Evolutionary conservation across 140 eudicot genomes (phyloP), one percentile per base, ranked within the genome.

Genomic region (Flaveria floridana): DNA sequence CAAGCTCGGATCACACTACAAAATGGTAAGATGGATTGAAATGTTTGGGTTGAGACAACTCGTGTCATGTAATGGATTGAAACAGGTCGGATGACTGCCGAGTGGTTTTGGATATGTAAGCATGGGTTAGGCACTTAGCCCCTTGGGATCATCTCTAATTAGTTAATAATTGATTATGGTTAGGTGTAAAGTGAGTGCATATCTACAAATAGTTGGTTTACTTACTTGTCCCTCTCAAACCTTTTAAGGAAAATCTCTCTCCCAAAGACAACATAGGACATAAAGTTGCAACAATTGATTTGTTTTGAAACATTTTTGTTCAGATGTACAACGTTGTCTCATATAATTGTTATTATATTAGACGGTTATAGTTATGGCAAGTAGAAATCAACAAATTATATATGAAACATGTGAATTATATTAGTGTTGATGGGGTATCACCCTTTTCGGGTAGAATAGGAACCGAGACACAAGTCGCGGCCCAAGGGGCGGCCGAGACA

Each of bases 201-300:
- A 61, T 58, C 65, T 52, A 18, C 26, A 57, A 30, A 64, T 79
- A 74, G 78, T 75, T 79, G 79, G 80, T 75, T 74, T 19, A 80
- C 71, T 26, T 25, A 28, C 77, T 71, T 61, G 53, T 11, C 15
- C 55, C 67, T 80, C 68, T 61, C 80, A 75, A 75, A 74, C 80
- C 15, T 15, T 74, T 47, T 6, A 25, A 65, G 71, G 64, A 66
- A 50, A 73, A 79, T 68, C 16, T 68, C 59, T 13, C 79, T 30
- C 65, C 65, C 1, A 11, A 63, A 14, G 78, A 62, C 65, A 34
- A 53, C 80, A 39, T 78, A 15, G 1, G 65, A 15, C 51, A 51
- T 71, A 37, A 78, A 10, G 25, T 64, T 41, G 46, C 52, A 79
- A 64, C 25, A 52, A 25, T 26, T 41, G 69, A 51, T 16, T 23